phyloP scores from a whole-genome alignment of 768 basidiomycete species.

The Collybia nuda region DNA sequence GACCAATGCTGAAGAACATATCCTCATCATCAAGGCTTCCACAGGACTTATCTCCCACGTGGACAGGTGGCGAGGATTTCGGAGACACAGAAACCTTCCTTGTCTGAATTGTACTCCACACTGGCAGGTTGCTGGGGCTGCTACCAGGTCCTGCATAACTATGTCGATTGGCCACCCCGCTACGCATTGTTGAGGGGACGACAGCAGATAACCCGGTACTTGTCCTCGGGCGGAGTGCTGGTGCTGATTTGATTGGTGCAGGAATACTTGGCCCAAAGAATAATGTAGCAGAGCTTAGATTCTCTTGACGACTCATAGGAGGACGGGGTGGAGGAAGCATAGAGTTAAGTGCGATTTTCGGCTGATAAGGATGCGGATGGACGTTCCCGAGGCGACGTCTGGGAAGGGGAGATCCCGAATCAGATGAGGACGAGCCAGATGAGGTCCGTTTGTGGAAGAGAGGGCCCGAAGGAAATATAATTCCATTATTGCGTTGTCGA shows the following conservation, averaged over 20 bases:
- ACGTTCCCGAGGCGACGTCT: conserved; percentile 51
- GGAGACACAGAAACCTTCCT: conserved; percentile 44
- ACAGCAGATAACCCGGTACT: conserved; percentile 22
- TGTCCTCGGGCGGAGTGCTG: conserved; percentile 27
- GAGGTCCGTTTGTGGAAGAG: conserved; percentile 37
- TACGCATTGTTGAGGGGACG: conserved; percentile 22
- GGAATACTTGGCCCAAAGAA: conserved; percentile 68
- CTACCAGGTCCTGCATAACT: conserved; percentile 59
- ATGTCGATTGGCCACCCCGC: conserved; percentile 49
- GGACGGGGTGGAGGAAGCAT: conserved; percentile 25
- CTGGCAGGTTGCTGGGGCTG: conserved; percentile 21
- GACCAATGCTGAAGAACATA: conserved; percentile 52
- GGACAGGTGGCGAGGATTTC: conserved; percentile 43
- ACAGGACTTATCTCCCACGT: conserved; percentile 16
- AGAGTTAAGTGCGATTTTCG: conserved; percentile 8
- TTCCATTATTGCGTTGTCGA: conserved; percentile 13
- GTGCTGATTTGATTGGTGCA: conserved; percentile 17
- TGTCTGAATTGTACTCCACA: conserved; percentile 43
- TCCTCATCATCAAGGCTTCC: conserved; percentile 45
- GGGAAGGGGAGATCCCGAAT: conserved; percentile 51
- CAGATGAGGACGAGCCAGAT: conserved; percentile 43
- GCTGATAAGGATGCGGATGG: conserved; percentile 25
- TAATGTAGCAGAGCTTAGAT: conserved; percentile 56
- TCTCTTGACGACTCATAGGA: conserved; percentile 52
- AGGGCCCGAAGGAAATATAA: conserved; percentile 40